A percentile compares a stretch with the other conserved stretches of the same genome.
Conservation (phyloP, 768 basidiomycete species). For the Albatrellus ellisii region DNA sequence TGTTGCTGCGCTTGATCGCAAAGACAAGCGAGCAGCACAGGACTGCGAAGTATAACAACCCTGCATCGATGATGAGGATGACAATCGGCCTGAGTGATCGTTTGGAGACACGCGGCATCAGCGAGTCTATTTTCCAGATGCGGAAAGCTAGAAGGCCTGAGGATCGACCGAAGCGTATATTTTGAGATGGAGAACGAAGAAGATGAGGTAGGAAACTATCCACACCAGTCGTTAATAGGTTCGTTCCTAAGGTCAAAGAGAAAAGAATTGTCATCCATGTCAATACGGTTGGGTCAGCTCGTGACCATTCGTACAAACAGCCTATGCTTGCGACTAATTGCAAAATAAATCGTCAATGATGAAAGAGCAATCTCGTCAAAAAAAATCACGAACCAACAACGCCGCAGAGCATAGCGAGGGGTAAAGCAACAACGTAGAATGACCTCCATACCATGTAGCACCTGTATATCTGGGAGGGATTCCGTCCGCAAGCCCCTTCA, state of each 20-base stretch:
- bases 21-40: conserved; percentile 14
- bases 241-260: background rate
- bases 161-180: too few relatives aligned
- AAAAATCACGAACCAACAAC: conserved; percentile 8
- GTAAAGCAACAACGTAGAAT: conserved; percentile 12
- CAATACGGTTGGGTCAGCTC: background rate
- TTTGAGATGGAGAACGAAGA: background rate
- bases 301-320: background rate
- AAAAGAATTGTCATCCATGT: conserved; percentile 2
- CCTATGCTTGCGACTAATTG: background rate
- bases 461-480: conserved; percentile 15
- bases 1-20: conserved; percentile 14
- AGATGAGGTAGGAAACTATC: background rate
- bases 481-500: background rate
- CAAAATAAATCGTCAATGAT: background rate
- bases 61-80: conserved; percentile 1
- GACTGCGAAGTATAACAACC: conserved; percentile 1
- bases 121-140: conserved; percentile 2
- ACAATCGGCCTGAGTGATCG: background rate
- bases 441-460: conserved; percentile 19
- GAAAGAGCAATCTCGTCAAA: too few relatives aligned
- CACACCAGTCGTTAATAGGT: background rate
- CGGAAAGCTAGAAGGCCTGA: conserved; percentile 1
- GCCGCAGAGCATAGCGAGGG: conserved; percentile 11
- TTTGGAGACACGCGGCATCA: background rate